Evolutionary conservation across 75 land plant genomes (phyloP).

Genomic region (Sequoia sempervirens): DNA sequence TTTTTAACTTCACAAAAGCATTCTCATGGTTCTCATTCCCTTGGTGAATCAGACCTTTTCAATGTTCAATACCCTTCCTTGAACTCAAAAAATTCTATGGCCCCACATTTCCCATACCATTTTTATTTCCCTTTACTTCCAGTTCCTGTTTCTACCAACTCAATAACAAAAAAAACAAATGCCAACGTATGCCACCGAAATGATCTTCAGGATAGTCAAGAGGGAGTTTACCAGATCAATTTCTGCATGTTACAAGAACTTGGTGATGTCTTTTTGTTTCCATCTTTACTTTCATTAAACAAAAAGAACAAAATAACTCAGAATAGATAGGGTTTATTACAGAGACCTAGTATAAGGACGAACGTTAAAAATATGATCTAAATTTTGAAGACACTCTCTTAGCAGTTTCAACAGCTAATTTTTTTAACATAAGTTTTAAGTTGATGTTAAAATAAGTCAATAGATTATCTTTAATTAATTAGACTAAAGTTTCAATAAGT

Average conservation of each 20-base stretch:
- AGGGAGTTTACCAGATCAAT: background rate
- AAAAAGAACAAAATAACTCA: background rate
- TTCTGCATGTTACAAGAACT: background rate
- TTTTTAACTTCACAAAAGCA: no score
- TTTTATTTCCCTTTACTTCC: background rate
- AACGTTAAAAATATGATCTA: background rate
- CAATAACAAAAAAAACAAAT: background rate
- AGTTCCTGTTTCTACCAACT: background rate
- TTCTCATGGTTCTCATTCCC: no score
- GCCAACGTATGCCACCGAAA: background rate
- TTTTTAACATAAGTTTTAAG: background rate
- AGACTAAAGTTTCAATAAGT: background rate
- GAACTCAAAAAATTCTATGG: no score
- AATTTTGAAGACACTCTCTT: background rate
- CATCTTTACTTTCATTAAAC: background rate
- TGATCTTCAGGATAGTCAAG: background rate
- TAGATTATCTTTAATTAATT: background rate
- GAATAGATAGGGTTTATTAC: background rate
- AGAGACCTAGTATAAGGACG: no score
- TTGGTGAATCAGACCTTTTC: no score
- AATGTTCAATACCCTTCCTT: no score
- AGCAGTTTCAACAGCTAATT: background rate
- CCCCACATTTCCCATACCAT: background rate
- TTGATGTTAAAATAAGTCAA: background rate
- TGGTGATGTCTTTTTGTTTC: background rate